phyloP scores from a whole-genome alignment of 371 early-diverging fungal species.

The Rhizomucor miehei region DNA sequence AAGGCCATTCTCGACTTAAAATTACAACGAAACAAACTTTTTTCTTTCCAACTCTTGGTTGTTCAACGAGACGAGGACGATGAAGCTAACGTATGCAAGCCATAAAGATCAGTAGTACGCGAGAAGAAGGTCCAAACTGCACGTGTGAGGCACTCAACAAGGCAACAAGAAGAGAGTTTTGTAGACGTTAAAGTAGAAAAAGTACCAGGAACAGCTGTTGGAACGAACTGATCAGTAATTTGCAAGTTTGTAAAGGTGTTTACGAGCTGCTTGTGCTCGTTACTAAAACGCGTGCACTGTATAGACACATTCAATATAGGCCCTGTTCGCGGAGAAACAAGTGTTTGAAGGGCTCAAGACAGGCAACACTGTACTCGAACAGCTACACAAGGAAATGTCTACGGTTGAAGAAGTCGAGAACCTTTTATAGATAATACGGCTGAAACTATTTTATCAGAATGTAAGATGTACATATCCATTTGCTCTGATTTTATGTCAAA shows the following conservation, averaged over 20 bases:
- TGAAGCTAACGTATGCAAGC: no score
- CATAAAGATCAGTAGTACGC: constrained; percentile 65
- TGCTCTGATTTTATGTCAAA: background rate
- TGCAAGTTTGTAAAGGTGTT: no score
- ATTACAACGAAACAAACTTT: constrained; percentile 87
- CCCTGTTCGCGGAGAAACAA: constrained; percentile 85
- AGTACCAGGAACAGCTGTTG: constrained; percentile 88
- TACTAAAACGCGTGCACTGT: no score
- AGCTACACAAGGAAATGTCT: constrained; percentile 89
- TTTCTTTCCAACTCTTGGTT: no score
- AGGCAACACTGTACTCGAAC: constrained; percentile 86
- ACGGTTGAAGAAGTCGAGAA: constrained; percentile 90
- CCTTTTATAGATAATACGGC: constrained; percentile 94
- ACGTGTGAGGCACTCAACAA: constrained; percentile 61
- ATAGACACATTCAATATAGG: constrained; percentile 85
- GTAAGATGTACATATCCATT: constrained; percentile 24
- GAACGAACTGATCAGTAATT: constrained; percentile 85
- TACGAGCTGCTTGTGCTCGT: no score
- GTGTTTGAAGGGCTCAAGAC: constrained; percentile 78
- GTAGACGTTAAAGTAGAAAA: constrained; percentile 89
- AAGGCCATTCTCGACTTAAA: constrained; percentile 93
- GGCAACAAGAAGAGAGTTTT: constrained; percentile 84
- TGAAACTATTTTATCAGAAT: constrained; percentile 94
- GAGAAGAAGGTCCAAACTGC: constrained; percentile 61
- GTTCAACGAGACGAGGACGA: no score